Base-by-base conservation (phyloP, 192 early-diverging fungal species). In the Endogone sp. region DNA sequence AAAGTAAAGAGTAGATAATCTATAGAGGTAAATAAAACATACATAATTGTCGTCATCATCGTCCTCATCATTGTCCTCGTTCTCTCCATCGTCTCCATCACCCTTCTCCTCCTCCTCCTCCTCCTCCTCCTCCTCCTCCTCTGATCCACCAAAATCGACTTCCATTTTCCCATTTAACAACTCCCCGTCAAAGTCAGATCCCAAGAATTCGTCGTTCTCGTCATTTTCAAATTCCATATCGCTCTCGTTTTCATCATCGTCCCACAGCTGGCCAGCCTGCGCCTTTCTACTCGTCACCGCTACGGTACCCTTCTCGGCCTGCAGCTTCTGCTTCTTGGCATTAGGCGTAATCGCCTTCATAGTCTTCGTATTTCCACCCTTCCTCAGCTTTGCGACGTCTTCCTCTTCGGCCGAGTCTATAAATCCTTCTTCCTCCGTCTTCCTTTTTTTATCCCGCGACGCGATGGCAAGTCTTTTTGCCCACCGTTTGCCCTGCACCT, bases 141-240 rank as follows among this genome's bases (percentile, higher is more conserved):
- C 69, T 32, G 75, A 57, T 22, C 62, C 66, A 11, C 68, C 72
- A 11, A 64, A 70, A 56, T 76, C 70, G 49, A 72, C 68, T 37
- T 77, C 75, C n/a, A 82, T 85, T n/a, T 82, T 49, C 37, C 73
- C 80, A 28, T 80, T 79, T 32, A 75, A 74, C 78, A 78, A 79
- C 11, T 79, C 81, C 25, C 16, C 37, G 31, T 80, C 37, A 69
- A 78, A 24, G 71, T 65, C n/a, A 3, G 29, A 26, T 16, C 57
- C 69, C 27, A 64, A 58, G 62, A 79, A 58, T 62, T 72, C 32
- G 64, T 71, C 56, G 20, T 64, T 32, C 24, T 63, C 55, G 23
- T 73, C 67, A 26, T 72, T 68, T 64, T 73, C 81, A 49, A 59
- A 76, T 70, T 27, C 76, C 81, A 24, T 70, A 62, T 32, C 70